phyloP scores from a whole-genome alignment of 768 basidiomycete species.

The Pisolithus microcarpus region DNA sequence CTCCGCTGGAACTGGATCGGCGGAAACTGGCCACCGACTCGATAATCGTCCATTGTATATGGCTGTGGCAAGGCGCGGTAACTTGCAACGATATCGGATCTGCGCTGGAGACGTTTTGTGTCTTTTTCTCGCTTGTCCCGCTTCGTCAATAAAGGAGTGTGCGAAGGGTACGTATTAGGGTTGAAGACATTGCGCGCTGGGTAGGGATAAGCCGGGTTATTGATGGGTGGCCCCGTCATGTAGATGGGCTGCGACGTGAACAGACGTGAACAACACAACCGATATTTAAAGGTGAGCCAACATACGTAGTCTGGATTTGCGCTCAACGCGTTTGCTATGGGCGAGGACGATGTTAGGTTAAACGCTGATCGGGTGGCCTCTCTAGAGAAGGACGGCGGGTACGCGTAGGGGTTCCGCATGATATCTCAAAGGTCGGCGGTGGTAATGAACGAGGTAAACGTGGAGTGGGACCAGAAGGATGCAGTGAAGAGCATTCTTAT shows the following conservation, averaged over 20 bases:
- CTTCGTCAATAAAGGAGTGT: constrained; percentile 5
- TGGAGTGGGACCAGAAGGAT: neutral
- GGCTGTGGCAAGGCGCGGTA: constrained; percentile 20
- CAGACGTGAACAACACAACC: constrained; percentile 3
- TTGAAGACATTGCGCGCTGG: constrained; percentile 25
- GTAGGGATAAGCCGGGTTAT: constrained; percentile 21
- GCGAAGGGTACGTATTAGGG: constrained; percentile 11
- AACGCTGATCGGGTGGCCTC: constrained; percentile 7
- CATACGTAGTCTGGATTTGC: constrained; percentile 9
- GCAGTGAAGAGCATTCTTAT: neutral
- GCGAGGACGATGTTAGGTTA: constrained; percentile 18
- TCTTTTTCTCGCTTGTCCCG: constrained; percentile 3
- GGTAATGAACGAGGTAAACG: neutral
- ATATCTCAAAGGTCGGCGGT: neutral
- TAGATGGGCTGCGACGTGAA: constrained; percentile 16
- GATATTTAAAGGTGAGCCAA: neutral
- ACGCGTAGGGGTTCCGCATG: constrained; percentile 14
- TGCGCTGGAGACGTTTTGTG: constrained; percentile 1
- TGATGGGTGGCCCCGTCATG: constrained; percentile 10
- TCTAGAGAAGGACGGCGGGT: constrained; percentile 17
- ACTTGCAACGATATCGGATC: neutral
- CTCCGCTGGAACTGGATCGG: constrained; percentile 27
- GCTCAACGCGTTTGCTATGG: constrained; percentile 17
- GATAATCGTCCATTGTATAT: constrained; percentile 2
- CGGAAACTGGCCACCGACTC: constrained; percentile 15